These are phyloP conservation scores for Lactarius evosmus DNA, from an alignment of 768 basidiomycete species.

Conservation along the genomic window DNA sequence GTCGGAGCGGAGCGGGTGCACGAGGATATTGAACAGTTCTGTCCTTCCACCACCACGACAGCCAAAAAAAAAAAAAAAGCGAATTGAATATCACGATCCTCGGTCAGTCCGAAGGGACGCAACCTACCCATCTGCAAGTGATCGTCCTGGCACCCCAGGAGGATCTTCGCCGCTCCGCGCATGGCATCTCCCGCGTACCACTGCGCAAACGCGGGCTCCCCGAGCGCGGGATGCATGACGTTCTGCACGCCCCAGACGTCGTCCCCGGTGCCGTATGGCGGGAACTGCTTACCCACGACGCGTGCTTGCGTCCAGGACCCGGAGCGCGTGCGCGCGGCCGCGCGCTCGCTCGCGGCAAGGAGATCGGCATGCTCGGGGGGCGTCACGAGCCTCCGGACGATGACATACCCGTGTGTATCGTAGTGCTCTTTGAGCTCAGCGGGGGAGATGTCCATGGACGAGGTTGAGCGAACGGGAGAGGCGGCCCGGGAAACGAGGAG, in stretches of 20 bases:
- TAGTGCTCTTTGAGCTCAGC: conserved; percentile 44
- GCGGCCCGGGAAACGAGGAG: background rate
- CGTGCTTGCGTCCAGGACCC: conserved; percentile 65
- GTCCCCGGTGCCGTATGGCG: conserved; percentile 58
- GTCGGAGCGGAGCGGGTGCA: conserved; percentile 60
- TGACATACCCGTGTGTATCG: conserved; percentile 62
- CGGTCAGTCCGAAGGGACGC: background rate
- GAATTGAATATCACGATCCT: no score
- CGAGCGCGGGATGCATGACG: conserved; percentile 72
- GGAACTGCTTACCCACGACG: conserved; percentile 76
- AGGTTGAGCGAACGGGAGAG: background rate
- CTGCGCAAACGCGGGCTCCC: conserved; percentile 53
- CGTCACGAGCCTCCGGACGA: conserved; percentile 55
- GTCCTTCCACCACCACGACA: no score
- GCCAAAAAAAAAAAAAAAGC: no score
- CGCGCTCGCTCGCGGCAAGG: conserved; percentile 48
- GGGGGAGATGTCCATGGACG: background rate
- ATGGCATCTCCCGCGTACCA: conserved; percentile 66
- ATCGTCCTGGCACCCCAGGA: conserved; percentile 55
- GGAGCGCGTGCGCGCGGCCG: conserved; percentile 50
- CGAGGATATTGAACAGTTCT: conserved; percentile 76
- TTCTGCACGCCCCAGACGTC: conserved; percentile 85
- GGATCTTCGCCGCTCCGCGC: conserved; percentile 40
- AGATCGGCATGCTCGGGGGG: conserved; percentile 41
- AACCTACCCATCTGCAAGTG: conserved; percentile 70